Evolutionary conservation across 805 yeast genomes (phyloP).

Genomic region (Saccharomycopsis fodiens): DNA sequence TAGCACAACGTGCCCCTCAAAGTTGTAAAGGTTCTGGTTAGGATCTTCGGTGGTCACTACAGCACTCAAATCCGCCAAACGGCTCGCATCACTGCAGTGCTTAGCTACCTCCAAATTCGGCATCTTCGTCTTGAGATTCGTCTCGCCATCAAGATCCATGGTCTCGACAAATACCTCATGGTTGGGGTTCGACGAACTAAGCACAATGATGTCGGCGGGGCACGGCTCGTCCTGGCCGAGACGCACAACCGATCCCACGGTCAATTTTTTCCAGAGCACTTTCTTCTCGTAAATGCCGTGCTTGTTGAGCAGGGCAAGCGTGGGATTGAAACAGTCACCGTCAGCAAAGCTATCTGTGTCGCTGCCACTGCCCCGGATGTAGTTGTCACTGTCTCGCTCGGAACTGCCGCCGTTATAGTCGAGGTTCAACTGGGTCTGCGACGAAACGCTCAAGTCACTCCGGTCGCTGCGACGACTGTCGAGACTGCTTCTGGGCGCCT

Average conservation of each 20-base stretch:
- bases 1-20: constrained; percentile 62
- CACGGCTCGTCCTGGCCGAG: constrained; percentile 81
- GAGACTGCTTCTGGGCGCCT: constrained; percentile 5
- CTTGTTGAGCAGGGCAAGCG: constrained; percentile 22
- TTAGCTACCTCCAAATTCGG: constrained; percentile 61
- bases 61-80: constrained; percentile 42
- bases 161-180: constrained; percentile 80
- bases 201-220: constrained; percentile 81
- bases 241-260: constrained; percentile 81
- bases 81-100: constrained; percentile 40
- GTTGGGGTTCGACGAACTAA: constrained; percentile 55
- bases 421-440: constrained; percentile 6
- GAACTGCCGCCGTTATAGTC: neutral
- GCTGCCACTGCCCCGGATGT: constrained; percentile 59
- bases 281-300: constrained; percentile 31
- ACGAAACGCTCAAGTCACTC: constrained; percentile 2
- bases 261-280: constrained; percentile 62
- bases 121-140: constrained; percentile 70
- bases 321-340: too few relatives aligned
- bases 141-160: constrained; percentile 97
- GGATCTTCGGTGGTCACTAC: constrained; percentile 80
- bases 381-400: neutral
- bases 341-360: constrained; percentile 32
- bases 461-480: constrained; percentile 9
- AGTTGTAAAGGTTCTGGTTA: constrained; percentile 81